Evolutionary conservation across 2,329 filamentous ascomycete species (phyloP), one percentile per base, ranked within the genome.

Genomic region (Xenoacremonium recifei): DNA sequence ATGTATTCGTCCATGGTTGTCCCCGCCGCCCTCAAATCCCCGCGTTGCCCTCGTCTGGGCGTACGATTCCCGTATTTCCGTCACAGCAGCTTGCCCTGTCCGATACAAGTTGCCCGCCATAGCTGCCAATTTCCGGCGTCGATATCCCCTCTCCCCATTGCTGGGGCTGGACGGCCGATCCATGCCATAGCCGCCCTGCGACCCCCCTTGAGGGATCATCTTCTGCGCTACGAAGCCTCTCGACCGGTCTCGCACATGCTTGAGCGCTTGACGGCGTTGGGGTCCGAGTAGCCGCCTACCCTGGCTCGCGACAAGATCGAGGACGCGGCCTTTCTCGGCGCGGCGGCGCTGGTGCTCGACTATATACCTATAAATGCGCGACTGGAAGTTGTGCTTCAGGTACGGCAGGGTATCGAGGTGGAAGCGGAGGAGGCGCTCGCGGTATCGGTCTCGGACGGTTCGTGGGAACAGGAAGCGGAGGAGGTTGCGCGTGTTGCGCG

Each of bases 71-170:
- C 70, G 71, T 43, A 82, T 73, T 55, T 80, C 79, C 21, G 69
- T 76, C n/a, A 80, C 76, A 9, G 78, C 77, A 2, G 73, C 69
- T 15, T 76, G 75, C 6, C 77, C 76, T 9, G 71, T 77, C 34
- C 75, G 71, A 57, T 82, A 82, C 33, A 81, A 60, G 39, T 64
- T 79, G 15, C 75, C 75, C 1, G 79, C 79, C 68, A 82, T 73
- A 32, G 76, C 77, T 3, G 86, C 88, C 32, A 96, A 70, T 71
- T 85, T 95, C 65, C 78, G 85, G 54, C 92, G 77, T 51, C 89
- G 74, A n/a, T 81, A 77, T 1, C 90, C 89, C 25, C 79, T 76
- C 66, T 90, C 79, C 15, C 71, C 67, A 27, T 64, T 55, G 5
- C 45, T 46, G 23, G 49, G 44, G 44, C 58, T 56, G 30, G 56